These are phyloP conservation scores for Stygiomarasmius scandens DNA, from an alignment of 1,284 basidiomycete species.

Conservation along the genomic window DNA sequence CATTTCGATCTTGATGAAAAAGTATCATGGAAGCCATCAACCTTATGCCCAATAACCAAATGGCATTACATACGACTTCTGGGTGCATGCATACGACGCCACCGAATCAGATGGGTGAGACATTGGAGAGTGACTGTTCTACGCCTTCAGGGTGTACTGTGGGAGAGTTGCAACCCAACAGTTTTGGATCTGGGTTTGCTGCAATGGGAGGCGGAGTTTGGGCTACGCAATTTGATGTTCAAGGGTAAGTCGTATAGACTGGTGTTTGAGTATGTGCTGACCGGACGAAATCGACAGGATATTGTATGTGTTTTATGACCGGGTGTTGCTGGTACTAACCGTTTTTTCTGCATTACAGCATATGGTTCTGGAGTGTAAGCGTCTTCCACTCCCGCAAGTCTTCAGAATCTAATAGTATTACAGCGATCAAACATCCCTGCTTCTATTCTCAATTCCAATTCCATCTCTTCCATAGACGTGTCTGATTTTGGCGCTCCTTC, in stretches of 20 bases:
- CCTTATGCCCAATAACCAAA: constrained; percentile 44
- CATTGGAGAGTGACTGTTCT: constrained; percentile 43
- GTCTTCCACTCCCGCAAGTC: not conserved
- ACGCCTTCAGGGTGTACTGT: constrained; percentile 56
- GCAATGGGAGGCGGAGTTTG: constrained; percentile 66
- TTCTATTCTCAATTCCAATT: constrained; percentile 36
- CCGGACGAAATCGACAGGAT: constrained; percentile 13
- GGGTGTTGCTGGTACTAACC: not conserved
- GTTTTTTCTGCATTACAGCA: constrained; percentile 34
- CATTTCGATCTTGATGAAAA: not conserved
- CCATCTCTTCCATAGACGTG: constrained; percentile 48
- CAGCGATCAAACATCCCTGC: constrained; percentile 45
- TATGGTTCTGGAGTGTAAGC: constrained; percentile 70
- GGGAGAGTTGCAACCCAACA: constrained; percentile 49
- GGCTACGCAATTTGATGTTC: constrained; percentile 60
- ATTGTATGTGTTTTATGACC: constrained; percentile 21
- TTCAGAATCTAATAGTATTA: constrained; percentile 1
- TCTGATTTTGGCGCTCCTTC: constrained; percentile 61
- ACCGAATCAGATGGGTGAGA: constrained; percentile 40
- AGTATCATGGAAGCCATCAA: constrained; percentile 54
- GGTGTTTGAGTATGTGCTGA: constrained; percentile 11
- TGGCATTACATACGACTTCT: constrained; percentile 47
- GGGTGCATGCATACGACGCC: constrained; percentile 34
- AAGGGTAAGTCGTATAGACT: constrained; percentile 42
- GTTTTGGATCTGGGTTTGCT: constrained; percentile 57